Evolutionary conservation across 2,329 filamentous ascomycete species (phyloP).

Genomic region (Trichoderma endophyticum): DNA sequence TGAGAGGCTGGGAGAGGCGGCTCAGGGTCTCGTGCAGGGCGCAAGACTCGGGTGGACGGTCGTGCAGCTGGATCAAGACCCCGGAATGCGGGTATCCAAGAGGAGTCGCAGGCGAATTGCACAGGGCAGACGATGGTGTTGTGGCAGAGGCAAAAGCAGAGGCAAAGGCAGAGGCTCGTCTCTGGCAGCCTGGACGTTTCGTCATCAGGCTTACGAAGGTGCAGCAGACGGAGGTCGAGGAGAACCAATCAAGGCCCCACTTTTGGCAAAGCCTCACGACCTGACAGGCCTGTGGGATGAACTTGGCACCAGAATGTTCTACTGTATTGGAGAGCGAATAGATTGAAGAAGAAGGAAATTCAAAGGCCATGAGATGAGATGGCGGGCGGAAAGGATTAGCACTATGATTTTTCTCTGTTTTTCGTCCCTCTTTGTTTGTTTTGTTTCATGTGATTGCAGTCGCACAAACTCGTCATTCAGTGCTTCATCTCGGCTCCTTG

Average conservation of each 20-base stretch:
- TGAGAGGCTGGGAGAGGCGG: neutral
- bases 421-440: neutral
- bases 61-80: neutral
- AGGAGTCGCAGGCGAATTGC: neutral
- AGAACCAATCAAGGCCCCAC: constrained; percentile 6
- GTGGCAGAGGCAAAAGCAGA: neutral
- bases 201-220: constrained; percentile 20
- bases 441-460: neutral
- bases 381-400: accelerated
- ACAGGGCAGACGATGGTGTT: neutral
- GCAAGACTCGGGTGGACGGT: neutral
- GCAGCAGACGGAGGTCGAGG: constrained; percentile 5
- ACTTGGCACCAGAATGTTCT: neutral
- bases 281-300: neutral
- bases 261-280: constrained; percentile 12
- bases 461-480: neutral
- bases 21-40: neutral
- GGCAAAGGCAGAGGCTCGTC: neutral
- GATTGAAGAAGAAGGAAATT: neutral
- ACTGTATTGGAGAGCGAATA: neutral
- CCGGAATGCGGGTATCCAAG: neutral
- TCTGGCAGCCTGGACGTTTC: constrained; percentile 16
- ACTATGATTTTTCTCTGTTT: neutral
- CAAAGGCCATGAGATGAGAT: neutral
- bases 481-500: neutral